phyloP scores from a whole-genome alignment of 768 basidiomycete species.

The Tulasnella sp. region DNA sequence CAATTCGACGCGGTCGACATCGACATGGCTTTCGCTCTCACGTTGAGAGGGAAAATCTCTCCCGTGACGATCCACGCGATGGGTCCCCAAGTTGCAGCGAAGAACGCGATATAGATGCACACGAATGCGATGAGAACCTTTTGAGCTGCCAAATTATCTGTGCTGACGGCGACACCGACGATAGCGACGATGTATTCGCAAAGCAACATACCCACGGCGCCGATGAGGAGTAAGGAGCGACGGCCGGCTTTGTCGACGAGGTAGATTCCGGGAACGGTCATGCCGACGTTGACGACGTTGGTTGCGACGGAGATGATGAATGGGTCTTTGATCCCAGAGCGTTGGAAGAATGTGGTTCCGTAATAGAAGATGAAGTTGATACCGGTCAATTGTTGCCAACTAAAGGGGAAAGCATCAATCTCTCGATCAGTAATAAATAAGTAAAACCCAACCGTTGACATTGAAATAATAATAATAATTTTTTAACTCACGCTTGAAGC shows the following conservation, averaged over 20 bases:
- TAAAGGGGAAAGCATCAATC: too few species aligned
- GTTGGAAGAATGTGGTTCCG: conserved; percentile 42
- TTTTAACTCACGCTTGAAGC: conserved; percentile 46
- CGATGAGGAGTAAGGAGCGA: conserved; percentile 62
- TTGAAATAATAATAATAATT: too few species aligned
- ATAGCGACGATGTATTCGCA: conserved; percentile 45
- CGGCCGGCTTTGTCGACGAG: conserved; percentile 68
- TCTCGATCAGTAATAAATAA: too few species aligned
- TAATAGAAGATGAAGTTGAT: conserved; percentile 71
- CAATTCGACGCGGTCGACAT: background rate
- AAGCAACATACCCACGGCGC: conserved; percentile 61
- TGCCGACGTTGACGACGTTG: conserved; percentile 64
- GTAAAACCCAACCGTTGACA: too few species aligned
- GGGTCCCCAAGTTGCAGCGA: conserved; percentile 1
- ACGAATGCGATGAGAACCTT: background rate
- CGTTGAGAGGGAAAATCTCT: background rate
- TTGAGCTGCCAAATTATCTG: conserved; percentile 19
- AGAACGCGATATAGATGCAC: background rate
- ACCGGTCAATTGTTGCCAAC: conserved; percentile 26
- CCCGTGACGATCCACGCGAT: background rate
- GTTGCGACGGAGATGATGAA: conserved; percentile 64
- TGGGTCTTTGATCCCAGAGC: conserved; percentile 46
- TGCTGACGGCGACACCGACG: conserved; percentile 56
- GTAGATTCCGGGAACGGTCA: conserved; percentile 66
- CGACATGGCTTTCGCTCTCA: background rate